Percentiles rank a stretch among this genome's conserved stretches.
phyloP scores from a whole-genome alignment of 2,329 filamentous ascomycete genomes.

The Colletotrichum lupini region DNA sequence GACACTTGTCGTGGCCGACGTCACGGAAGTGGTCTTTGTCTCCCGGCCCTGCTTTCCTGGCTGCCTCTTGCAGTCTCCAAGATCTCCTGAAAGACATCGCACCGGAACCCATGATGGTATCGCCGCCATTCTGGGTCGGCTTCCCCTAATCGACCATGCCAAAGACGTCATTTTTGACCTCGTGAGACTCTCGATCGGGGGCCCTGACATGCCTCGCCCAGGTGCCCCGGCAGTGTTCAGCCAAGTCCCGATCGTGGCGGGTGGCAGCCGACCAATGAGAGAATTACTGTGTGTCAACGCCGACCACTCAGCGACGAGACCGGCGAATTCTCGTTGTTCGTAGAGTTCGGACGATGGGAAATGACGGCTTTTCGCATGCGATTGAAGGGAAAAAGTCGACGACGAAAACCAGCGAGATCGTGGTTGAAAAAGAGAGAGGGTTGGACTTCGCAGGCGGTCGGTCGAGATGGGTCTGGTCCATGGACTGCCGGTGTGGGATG shows the following conservation, averaged over 20 bases:
- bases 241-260: constrained; percentile 33
- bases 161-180: constrained; percentile 33
- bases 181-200: constrained; percentile 28
- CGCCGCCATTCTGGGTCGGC: constrained; percentile 14
- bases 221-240: constrained; percentile 34
- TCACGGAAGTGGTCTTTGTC: constrained; percentile 23
- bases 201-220: constrained; percentile 30
- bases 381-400: constrained; percentile 5
- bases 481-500: constrained; percentile 29
- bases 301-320: constrained; percentile 36
- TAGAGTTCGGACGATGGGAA: constrained; percentile 32
- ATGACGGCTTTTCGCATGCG: constrained; percentile 31
- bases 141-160: constrained; percentile 17
- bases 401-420: not conserved
- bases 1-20: constrained; percentile 31
- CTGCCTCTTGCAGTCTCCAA: constrained; percentile 23
- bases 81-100: constrained; percentile 8
- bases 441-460: constrained; percentile 10
- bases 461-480: constrained; percentile 26
- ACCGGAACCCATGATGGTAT: constrained; percentile 14
- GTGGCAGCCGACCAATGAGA: constrained; percentile 34
- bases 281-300: constrained; percentile 37
- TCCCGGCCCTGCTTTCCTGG: constrained; percentile 9
- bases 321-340: constrained; percentile 29
- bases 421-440: not conserved